phyloP scores from a whole-genome alignment of 2,329 filamentous ascomycete genomes.

The Neoascochyta sp. region DNA sequence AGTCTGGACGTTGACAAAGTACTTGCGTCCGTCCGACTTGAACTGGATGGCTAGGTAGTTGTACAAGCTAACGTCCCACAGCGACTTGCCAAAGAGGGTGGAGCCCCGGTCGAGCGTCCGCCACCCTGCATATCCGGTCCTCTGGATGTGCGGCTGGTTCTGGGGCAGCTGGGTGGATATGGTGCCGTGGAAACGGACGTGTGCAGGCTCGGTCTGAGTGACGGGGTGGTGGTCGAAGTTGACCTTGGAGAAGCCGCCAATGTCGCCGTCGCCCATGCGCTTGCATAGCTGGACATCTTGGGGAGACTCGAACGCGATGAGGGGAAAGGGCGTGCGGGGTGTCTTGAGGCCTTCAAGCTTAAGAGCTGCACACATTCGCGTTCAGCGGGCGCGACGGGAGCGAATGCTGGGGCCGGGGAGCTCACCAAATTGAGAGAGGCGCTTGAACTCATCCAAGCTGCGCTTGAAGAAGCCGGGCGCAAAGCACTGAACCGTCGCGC shows the following conservation, averaged over 20 bases:
- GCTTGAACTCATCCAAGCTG: constrained; percentile 57
- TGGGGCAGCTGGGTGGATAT: constrained; percentile 83
- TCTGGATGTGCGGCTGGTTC: constrained; percentile 68
- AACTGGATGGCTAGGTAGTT: constrained; percentile 81
- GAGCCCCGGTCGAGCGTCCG: constrained; percentile 71
- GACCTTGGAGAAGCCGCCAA: constrained; percentile 79
- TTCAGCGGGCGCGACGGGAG: constrained; percentile 21
- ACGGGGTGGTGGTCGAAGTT: constrained; percentile 61
- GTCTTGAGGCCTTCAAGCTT: constrained; percentile 66
- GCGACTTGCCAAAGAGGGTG: constrained; percentile 78
- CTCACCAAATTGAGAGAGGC: constrained; percentile 54
- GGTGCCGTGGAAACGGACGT: constrained; percentile 78
- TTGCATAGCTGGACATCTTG: constrained; percentile 54
- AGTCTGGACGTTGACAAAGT: constrained; percentile 93
- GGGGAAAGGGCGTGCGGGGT: constrained; percentile 59
- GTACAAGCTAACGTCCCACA: constrained; percentile 91
- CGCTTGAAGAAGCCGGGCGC: constrained; percentile 54
- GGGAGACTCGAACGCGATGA: constrained; percentile 60
- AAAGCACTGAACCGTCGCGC: constrained; percentile 33
- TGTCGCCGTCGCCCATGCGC: constrained; percentile 79
- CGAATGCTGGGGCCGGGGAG: constrained; percentile 19
- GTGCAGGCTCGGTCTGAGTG: constrained; percentile 52
- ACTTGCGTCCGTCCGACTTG: constrained; percentile 85
- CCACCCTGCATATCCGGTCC: constrained; percentile 86
- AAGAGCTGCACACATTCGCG: constrained; percentile 51